Conservation (phyloP, 306 rosid genomes). For the Malus sieversii region DNA sequence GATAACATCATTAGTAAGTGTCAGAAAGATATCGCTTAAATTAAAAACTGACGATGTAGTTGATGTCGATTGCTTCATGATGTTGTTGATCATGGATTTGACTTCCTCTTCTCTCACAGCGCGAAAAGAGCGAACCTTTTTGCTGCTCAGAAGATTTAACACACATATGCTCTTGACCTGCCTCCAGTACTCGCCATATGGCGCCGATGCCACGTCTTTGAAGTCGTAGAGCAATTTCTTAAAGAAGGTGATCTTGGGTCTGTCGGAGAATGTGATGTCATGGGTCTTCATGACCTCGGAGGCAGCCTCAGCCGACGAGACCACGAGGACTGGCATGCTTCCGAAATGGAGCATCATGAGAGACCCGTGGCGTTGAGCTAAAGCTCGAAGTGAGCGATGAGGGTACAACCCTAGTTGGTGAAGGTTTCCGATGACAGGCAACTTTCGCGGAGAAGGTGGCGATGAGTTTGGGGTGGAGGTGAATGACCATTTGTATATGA, state of each 20-base stretch:
- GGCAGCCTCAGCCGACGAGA: no score
- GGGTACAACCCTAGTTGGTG: neutral
- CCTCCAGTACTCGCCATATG: neutral
- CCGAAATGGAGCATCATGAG: slow-evolving; percentile 27
- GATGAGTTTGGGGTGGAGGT: no score
- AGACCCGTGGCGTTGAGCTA: slow-evolving; percentile 18
- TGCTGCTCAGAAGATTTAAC: slow-evolving; percentile 22
- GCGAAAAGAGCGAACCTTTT: slow-evolving; percentile 25
- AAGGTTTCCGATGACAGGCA: neutral
- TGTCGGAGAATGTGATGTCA: neutral
- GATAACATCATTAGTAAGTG: neutral
- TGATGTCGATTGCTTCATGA: neutral
- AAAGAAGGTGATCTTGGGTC: neutral
- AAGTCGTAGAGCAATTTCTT: neutral
- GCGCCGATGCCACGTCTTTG: neutral
- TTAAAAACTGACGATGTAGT: neutral
- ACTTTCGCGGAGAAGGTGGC: neutral
- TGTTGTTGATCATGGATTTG: slow-evolving; percentile 4
- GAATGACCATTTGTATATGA: no score
- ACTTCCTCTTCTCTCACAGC: slow-evolving; percentile 24
- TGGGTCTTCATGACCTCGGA: neutral
- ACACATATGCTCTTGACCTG: slow-evolving; percentile 9
- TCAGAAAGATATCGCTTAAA: neutral
- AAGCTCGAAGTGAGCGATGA: slow-evolving; percentile 2
- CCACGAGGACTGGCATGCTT: slow-evolving; percentile 9